Conservation (phyloP, 2,329 filamentous ascomycete genomes). For the Gaeumannomyces sp. region DNA sequence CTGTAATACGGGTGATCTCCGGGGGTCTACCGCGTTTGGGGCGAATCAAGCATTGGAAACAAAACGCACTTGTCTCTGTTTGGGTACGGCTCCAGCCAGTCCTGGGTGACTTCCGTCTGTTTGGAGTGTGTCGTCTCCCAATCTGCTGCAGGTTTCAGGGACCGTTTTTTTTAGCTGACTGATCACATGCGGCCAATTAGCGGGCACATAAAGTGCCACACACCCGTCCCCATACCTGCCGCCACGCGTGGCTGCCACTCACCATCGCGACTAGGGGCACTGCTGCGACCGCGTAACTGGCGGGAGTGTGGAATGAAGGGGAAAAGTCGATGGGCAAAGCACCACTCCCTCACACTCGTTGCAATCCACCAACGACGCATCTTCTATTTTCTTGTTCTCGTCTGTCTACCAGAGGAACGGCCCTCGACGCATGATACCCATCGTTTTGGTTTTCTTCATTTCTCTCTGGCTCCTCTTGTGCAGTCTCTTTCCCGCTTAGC, state of each 20-base stretch:
- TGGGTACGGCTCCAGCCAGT: background rate
- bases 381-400: background rate
- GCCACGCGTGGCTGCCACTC: constrained; percentile 21
- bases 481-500: background rate
- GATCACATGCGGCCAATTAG: background rate
- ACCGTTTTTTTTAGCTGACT: background rate
- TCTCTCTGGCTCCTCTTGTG: background rate
- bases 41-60: constrained; percentile 11
- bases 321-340: constrained; percentile 6
- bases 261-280: constrained; percentile 26
- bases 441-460: background rate
- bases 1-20: background rate
- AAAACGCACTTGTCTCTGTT: background rate
- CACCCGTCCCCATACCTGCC: background rate
- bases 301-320: constrained; percentile 4
- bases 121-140: background rate
- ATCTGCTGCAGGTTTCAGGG: constrained; percentile 10
- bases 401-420: background rate
- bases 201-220: background rate
- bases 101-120: too few species aligned
- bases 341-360: constrained; percentile 1
- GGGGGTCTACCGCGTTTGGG: background rate
- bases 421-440: background rate
- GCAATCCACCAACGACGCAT: background rate
- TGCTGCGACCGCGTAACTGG: constrained; percentile 5